A percentile compares a stretch with the other conserved stretches of the same genome.
Evolutionary conservation across 305 asterid genomes (phyloP).

Genomic region (Coffea humblotiana): DNA sequence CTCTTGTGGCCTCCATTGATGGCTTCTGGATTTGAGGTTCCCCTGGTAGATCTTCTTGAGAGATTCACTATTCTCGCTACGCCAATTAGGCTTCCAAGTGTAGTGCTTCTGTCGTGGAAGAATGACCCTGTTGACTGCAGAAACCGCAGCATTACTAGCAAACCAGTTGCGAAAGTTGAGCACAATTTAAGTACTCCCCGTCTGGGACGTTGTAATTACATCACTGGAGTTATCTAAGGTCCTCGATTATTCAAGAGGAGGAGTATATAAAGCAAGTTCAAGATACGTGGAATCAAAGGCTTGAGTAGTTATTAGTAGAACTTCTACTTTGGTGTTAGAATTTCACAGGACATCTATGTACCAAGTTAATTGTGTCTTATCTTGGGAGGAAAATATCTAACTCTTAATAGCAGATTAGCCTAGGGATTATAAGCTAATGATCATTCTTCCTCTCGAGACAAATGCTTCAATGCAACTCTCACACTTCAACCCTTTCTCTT

Average conservation of each 20-base stretch:
- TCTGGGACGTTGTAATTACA: not conserved
- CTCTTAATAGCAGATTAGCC: not conserved
- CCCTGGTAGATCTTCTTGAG: slow-evolving; percentile 42
- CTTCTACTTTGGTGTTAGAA: not conserved
- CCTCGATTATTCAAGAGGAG: not conserved
- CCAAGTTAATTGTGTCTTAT: not conserved
- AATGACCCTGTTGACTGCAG: slow-evolving; percentile 45
- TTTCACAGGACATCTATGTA: not conserved
- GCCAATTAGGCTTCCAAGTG: slow-evolving; percentile 48
- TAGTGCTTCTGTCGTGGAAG: slow-evolving; percentile 46
- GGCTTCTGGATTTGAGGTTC: slow-evolving; percentile 26
- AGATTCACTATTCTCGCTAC: slow-evolving; percentile 37
- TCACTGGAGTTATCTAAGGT: not conserved
- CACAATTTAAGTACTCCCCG: not conserved
- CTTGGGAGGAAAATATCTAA: not conserved
- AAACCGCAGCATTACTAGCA: slow-evolving; percentile 1
- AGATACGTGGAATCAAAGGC: not conserved
- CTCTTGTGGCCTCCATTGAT: slow-evolving; percentile 21
- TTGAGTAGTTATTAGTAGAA: not conserved
- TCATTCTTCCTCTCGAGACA: not conserved
- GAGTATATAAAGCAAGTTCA: not conserved
- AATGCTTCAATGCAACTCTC: not conserved
- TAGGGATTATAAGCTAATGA: not conserved
- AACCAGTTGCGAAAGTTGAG: not conserved
- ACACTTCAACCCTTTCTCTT: not conserved